Evolutionary conservation across 2,329 filamentous ascomycete species (phyloP), one percentile per base, ranked within the genome.

Genomic region (Pseudopithomyces maydicus): DNA sequence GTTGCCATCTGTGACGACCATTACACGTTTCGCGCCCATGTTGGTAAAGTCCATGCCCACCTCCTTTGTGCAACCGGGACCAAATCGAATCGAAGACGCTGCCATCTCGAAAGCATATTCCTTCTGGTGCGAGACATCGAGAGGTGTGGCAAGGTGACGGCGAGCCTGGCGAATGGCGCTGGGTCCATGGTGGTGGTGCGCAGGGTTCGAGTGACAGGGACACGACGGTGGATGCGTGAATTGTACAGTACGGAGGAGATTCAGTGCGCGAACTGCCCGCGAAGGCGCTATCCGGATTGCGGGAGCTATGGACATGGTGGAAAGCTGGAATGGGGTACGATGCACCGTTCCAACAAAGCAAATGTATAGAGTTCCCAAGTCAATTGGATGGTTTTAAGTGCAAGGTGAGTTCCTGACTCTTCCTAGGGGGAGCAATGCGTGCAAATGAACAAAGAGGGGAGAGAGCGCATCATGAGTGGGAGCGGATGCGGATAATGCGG

Each of bases 31-130:
- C 6, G 90, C 88, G 14, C 90, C 90, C 82, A 99, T 84, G 74
- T 99, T 98, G 78, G 88, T 89, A 66, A 98, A 88, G 77, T 99
- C 95, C 95, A 98, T 98, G 63, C 95, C 95, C 19, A 99, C 92
- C 77, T 99, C 95, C 76, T 92, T 91, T 22, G 95, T 99, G 55
- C 90, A 90, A 6, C 95, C 95, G 0, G 92, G 91, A 0, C 95
- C 95, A 69, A 98, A 99, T 12, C 95, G 88, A 70, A 99, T 97
- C 26, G 90, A 91, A 1, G 91, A 96, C 1, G 95, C 92, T 0
- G 95, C 95, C 94, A 99, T 96, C 77, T 99, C 95, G 73, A 99
- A 99, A 14, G 95, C 95, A 79, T 99, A 99, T 76, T 99, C 95
- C 75, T 96, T 97, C 70, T 92, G 85, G 62, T 87, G 85, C 2